These are phyloP conservation scores for Cystoderma amianthinum DNA, from an alignment of 768 basidiomycete species.

Conservation along the genomic window DNA sequence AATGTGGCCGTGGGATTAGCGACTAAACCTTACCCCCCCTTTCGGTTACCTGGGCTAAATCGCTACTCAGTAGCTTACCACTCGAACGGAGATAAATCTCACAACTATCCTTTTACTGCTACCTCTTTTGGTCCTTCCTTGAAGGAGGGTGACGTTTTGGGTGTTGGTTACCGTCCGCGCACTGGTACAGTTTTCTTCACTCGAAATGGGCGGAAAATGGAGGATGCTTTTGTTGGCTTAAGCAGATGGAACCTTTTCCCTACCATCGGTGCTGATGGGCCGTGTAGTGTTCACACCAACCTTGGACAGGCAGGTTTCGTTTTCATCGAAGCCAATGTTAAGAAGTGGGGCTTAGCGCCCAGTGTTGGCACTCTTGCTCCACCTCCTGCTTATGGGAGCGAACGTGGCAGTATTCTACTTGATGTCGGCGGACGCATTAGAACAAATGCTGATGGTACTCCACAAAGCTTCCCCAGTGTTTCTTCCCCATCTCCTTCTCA, in stretches of 20 bases:
- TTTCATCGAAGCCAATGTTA: conserved; percentile 99
- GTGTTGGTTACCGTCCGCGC: conserved; percentile 92
- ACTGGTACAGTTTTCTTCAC: conserved; percentile 99
- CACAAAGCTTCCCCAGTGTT: conserved; percentile 32
- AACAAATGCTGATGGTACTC: conserved; percentile 27
- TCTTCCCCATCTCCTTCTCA: conserved; percentile 45
- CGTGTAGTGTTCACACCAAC: conserved; percentile 95
- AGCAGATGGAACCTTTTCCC: conserved; percentile 94
- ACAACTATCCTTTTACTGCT: conserved; percentile 93
- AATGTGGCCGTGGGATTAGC: conserved; percentile 90
- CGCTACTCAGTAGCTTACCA: conserved; percentile 92
- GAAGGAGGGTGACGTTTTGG: conserved; percentile 93
- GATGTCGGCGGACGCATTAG: conserved; percentile 72
- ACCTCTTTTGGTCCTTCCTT: conserved; percentile 76
- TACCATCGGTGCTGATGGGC: conserved; percentile 92
- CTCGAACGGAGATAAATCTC: conserved; percentile 93
- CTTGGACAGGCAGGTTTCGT: conserved; percentile 98
- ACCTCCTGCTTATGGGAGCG: conserved; percentile 96
- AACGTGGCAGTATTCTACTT: conserved; percentile 91
- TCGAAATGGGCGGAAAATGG: conserved; percentile 93
- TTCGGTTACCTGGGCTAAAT: conserved; percentile 83
- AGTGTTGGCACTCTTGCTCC: conserved; percentile 96
- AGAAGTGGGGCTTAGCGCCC: conserved; percentile 98
- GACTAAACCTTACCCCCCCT: conserved; percentile 95
- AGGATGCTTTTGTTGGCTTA: conserved; percentile 91